Percentiles rank a stretch among this genome's conserved stretches.
Evolutionary conservation across 2,329 filamentous ascomycete genomes (phyloP).

Genomic region (Phaeoacremonium minimum): DNA sequence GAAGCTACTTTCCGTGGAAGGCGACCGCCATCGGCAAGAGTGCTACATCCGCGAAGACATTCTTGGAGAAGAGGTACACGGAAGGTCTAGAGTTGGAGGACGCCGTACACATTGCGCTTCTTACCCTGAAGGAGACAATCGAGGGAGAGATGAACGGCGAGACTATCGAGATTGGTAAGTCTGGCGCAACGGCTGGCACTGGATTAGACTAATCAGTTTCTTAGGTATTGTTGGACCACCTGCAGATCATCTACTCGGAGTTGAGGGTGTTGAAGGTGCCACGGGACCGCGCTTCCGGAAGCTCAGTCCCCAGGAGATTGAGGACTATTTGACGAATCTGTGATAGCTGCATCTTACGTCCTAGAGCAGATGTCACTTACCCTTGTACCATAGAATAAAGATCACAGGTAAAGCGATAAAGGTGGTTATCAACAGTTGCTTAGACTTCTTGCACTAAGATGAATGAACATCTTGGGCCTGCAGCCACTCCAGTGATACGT

Average conservation of each 20-base stretch:
- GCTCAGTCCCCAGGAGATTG: conserved; percentile 95
- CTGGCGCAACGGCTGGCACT: no score
- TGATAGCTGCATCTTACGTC: conserved; percentile 42
- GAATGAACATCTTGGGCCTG: conserved; percentile 46
- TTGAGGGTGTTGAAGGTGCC: conserved; percentile 82
- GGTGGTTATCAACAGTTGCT: conserved; percentile 9
- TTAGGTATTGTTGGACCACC: conserved; percentile 91
- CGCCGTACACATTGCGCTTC: conserved; percentile 93
- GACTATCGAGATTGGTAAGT: conserved; percentile 92
- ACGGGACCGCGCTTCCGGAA: conserved; percentile 87
- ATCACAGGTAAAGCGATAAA: conserved; percentile 10
- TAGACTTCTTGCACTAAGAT: conserved; percentile 26
- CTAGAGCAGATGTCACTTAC: conserved; percentile 17
- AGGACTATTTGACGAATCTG: conserved; percentile 98
- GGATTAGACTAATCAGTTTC: background rate
- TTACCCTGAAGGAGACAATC: conserved; percentile 98
- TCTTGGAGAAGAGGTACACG: conserved; percentile 98
- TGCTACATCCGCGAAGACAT: conserved; percentile 96
- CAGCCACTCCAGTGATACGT: conserved; percentile 35
- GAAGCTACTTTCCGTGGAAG: conserved; percentile 99
- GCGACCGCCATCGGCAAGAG: conserved; percentile 98
- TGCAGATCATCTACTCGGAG: conserved; percentile 86
- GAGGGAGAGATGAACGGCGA: conserved; percentile 99
- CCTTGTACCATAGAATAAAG: conserved; percentile 33
- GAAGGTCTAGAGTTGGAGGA: conserved; percentile 96